A percentile compares a stretch with the other conserved stretches of the same genome.
These are phyloP conservation scores for Hypocreales sp. DNA, from an alignment of 2,329 filamentous ascomycete genomes.

Conservation along the genomic window DNA sequence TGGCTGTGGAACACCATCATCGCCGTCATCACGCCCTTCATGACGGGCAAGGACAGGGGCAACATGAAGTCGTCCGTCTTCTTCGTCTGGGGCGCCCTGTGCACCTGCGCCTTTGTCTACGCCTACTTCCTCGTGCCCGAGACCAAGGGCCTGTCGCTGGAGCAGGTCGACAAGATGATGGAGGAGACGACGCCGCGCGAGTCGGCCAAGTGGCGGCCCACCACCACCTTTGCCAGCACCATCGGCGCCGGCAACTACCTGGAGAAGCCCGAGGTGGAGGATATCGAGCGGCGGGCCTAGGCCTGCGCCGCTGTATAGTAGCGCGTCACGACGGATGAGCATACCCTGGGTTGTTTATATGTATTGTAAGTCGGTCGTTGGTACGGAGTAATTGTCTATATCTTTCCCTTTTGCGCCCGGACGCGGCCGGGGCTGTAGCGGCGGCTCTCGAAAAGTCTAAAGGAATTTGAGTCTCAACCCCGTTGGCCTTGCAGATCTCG, in stretches of 20 bases:
- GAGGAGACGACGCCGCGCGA: slow-evolving; percentile 69
- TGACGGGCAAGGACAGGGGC: slow-evolving; percentile 44
- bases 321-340: no score
- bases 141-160: slow-evolving; percentile 62
- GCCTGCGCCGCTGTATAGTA: no score
- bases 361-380: no score
- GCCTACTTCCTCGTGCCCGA: slow-evolving; percentile 60
- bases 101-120: slow-evolving; percentile 43
- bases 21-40: slow-evolving; percentile 58
- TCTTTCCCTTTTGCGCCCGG: no score
- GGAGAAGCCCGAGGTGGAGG: slow-evolving; percentile 12
- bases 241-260: slow-evolving; percentile 13
- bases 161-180: slow-evolving; percentile 79
- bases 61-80: slow-evolving; percentile 57
- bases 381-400: no score
- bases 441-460: no score
- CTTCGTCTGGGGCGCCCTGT: slow-evolving; percentile 61
- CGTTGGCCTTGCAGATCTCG: no score
- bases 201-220: slow-evolving; percentile 61
- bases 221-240: slow-evolving; percentile 48
- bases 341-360: no score
- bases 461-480: no score
- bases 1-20: slow-evolving; percentile 78
- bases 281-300: slow-evolving; percentile 12
- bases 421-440: no score